Base-by-base conservation (phyloP, 768 basidiomycete genomes). In the Chlorophyllum brunneum region DNA sequence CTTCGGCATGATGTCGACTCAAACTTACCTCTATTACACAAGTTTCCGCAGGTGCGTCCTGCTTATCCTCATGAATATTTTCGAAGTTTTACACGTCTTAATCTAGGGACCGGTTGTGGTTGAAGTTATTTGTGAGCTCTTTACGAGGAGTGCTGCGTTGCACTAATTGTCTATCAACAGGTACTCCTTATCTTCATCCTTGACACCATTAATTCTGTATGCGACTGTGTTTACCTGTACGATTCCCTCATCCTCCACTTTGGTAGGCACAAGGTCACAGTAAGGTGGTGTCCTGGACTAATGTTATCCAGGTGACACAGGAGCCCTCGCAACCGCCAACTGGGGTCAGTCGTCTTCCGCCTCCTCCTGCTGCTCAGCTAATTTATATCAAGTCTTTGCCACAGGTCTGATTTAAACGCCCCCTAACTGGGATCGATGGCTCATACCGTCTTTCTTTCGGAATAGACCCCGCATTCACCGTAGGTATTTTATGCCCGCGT, bases 1-100 rank as follows among this genome's bases (percentile, higher is more conserved):
- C 8, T 77, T 75, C 54, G 78, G 77, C 4, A 72, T 79, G 47
- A 78, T 77, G 72, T 70, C 75, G 44, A 73, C 71, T 0, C 74
- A 83, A 61, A 64, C 71, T 9, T 75, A 75, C 54, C 41, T 81
- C 9, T 81, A 82, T 60, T 75, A 68, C 59, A 69, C 66, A 38
- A 67, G 70, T 57, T 63, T 58, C 39, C 61, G 58, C 27, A 57
- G 53, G 64, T 63, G 13, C 4, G 78, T 69, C 31, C 54, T 11
- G 13, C 4, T 7, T 24, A 7, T 45, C 2, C 2, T 8, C 26
- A 26, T 15, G 26, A 33, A 15, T 47, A 0, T 10, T n/a, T 22
- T 42, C 33, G 23, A 51, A 20, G 23, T 6, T 9, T 43, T 36
- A 27, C 31, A 9, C 47, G 41, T 24, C 27, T 18, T 34, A 33